phyloP scores from a whole-genome alignment of 768 basidiomycete species.

The Pulveroboletus frians region DNA sequence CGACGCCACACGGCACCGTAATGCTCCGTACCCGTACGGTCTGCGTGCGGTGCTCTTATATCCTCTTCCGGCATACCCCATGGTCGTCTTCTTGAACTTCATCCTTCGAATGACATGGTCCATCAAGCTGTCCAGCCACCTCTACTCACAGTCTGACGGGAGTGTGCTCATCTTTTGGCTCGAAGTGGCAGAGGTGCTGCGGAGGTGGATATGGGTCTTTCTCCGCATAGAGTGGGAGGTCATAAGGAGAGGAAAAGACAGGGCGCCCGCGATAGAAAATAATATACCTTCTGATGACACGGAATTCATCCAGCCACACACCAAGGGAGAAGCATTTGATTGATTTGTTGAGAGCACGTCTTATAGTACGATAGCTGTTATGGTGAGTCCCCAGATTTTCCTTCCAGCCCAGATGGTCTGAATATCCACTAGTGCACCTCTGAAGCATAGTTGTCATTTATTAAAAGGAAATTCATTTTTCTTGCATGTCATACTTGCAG shows the following conservation, averaged over 20 bases:
- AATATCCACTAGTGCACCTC: background rate
- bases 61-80: slow-evolving; percentile 79
- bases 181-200: slow-evolving; percentile 81
- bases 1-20: slow-evolving; percentile 12
- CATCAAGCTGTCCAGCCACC: slow-evolving; percentile 81
- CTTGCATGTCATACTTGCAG: background rate
- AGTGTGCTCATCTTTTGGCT: slow-evolving; percentile 83
- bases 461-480: background rate
- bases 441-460: slow-evolving; percentile 7
- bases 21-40: slow-evolving; percentile 52
- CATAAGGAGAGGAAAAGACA: slow-evolving; percentile 48
- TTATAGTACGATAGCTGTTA: background rate
- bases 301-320: slow-evolving; percentile 12
- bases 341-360: slow-evolving; percentile 7
- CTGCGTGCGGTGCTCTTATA: slow-evolving; percentile 73
- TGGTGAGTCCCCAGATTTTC: slow-evolving; percentile 13
- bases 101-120: slow-evolving; percentile 91
- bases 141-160: slow-evolving; percentile 75
- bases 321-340: slow-evolving; percentile 15
- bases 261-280: background rate
- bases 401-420: background rate
- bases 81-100: slow-evolving; percentile 77
- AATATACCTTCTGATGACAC: slow-evolving; percentile 6
- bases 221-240: slow-evolving; percentile 96
- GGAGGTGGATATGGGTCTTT: slow-evolving; percentile 99